Conservation (phyloP, 129 eudicot genomes). For the Chrysanthemum seticuspe region DNA sequence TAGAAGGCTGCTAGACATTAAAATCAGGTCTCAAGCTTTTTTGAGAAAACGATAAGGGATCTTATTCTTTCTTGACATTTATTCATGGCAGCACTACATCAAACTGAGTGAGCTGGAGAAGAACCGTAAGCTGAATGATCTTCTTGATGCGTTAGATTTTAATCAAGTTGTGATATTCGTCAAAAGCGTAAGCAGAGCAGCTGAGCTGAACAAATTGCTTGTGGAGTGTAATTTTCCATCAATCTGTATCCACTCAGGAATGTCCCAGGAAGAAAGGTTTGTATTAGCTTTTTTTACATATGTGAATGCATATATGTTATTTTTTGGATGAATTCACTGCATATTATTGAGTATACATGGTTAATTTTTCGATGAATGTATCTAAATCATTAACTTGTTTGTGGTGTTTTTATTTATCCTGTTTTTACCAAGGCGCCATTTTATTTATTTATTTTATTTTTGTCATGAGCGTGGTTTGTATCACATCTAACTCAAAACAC, state of each 20-base stretch:
- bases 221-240: conserved; percentile 98
- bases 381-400: too few relatives aligned
- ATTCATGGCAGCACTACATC: conserved; percentile 87
- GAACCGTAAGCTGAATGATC: conserved; percentile 93
- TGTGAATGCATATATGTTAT: too few relatives aligned
- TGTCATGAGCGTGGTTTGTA: too few relatives aligned
- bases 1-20: too few relatives aligned
- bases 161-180: conserved; percentile 96
- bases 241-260: conserved; percentile 96
- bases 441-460: too few relatives aligned
- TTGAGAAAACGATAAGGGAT: too few relatives aligned
- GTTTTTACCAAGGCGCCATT: too few relatives aligned
- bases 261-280: conserved; percentile 98
- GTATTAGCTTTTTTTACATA: conserved; percentile 1
- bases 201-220: conserved; percentile 94
- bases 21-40: too few relatives aligned
- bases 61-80: background rate
- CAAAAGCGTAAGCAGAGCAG: conserved; percentile 96
- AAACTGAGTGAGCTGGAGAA: conserved; percentile 95
- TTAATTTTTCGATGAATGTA: too few relatives aligned
- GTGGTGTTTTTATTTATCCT: too few relatives aligned
- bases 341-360: too few relatives aligned
- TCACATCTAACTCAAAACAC: too few relatives aligned
- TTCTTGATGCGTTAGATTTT: conserved; percentile 93
- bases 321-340: background rate